Evolutionary conservation across 1,139 yeast species (phyloP), one percentile per base, ranked within the genome.

Genomic region (Casaregolazyma lundiana): DNA sequence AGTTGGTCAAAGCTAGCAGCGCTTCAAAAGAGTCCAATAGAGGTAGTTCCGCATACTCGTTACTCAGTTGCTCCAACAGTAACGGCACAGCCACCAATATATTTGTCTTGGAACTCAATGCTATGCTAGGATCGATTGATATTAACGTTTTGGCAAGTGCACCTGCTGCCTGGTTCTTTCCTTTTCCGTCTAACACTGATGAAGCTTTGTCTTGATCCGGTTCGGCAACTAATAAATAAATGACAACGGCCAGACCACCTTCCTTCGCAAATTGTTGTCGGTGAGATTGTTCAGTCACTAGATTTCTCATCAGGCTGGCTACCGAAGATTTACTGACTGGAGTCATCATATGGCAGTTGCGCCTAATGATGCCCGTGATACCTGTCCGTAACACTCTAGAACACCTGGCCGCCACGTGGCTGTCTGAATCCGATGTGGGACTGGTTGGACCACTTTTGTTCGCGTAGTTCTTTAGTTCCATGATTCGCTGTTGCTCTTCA

Each of bases 1-100:
- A 53, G 51, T 75, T 75, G 2, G 80, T 75, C 32, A 75, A 61
- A 0, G 79, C 78, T 34, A 74, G 56, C 32, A 75, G 60, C 0
- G 76, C 66, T 55, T 75, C 78, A 49, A 71, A 71, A 1, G 67
- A 62, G 48, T 74, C 78, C 17, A 70, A 58, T 30, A 65, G 54
- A 7, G 65, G 65, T 2, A 62, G 47, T 9, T 50, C 58, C 2
- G 62, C 53, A 5, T 44, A 20, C 16, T 54, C 58, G 44, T 54
- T 52, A 32, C 46, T 44, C 30, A 68, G 55, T 50, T 63, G 67
- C 4, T 43, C 51, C n/a, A 45, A 20, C 18, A 69, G 57, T 9
- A 70, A 68, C 2, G 50, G 50, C 6, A 69, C 54, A 1, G 67
- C 64, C 1, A 60, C 64, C 5, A 55, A 22, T 1, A 70, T 65